Percentiles rank a stretch among this genome's conserved stretches.
Conservation (phyloP, 257 asterid genomes). For the Solanum neorickii region DNA sequence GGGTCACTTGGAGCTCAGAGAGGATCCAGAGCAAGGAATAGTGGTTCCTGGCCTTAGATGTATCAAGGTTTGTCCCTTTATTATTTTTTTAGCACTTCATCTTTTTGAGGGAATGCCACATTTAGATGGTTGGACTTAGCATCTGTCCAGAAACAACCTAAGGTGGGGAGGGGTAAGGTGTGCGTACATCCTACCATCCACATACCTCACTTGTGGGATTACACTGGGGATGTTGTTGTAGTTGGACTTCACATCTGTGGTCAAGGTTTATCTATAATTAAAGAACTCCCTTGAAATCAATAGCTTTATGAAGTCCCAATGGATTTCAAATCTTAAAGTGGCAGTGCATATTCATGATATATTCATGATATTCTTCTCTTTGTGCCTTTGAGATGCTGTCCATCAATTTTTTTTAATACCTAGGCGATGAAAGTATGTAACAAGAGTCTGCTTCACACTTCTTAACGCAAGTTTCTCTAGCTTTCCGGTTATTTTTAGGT, state of each 20-base stretch:
- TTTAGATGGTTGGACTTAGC: background rate
- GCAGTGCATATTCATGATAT: background rate
- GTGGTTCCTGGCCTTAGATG: constrained; percentile 85
- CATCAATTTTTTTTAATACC: background rate
- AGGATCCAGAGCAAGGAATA: constrained; percentile 92
- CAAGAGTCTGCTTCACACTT: background rate
- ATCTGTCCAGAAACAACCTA: background rate
- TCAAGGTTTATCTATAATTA: background rate
- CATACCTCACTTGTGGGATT: background rate
- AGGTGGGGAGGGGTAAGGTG: background rate
- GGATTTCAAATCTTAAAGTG: background rate
- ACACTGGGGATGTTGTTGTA: background rate
- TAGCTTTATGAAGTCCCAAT: background rate
- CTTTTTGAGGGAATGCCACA: background rate
- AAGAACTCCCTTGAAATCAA: background rate
- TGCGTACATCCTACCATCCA: background rate
- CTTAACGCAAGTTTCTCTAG: background rate
- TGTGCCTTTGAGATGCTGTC: background rate
- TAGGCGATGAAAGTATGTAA: background rate
- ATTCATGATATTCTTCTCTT: background rate
- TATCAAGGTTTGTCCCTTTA: constrained; percentile 49
- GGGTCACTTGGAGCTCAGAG: constrained; percentile 89
- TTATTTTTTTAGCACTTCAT: background rate
- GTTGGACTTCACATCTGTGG: background rate
- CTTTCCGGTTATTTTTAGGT: background rate